Evolutionary conservation across 768 basidiomycete species (phyloP), one percentile per base, ranked within the genome.

Genomic region (Tulasnella calospora): DNA sequence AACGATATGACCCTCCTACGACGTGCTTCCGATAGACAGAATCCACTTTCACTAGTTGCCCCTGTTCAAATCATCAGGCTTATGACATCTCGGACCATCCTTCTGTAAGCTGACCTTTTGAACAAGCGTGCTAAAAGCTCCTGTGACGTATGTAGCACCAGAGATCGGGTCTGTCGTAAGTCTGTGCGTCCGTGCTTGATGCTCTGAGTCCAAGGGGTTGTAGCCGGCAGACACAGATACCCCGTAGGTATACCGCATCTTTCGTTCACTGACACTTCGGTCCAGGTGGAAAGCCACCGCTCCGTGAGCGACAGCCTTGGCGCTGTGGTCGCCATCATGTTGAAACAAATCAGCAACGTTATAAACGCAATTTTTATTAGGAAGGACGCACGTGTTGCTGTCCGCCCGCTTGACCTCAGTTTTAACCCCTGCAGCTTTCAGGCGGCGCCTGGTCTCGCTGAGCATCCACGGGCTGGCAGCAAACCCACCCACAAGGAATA

Each of bases 221-320:
- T 72, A 72, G 36, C 36, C 36, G 6, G 71, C 88, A 27, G 93
- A 85, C 82, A 90, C 93, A 83, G 94, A 92, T 67, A 94, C 92
- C n/a, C 93, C 93, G 82, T 94, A 94, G 89, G 93, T 90, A 82
- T 82, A 93, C 83, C 88, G 93, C 41, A 92, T 92, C 86, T 93
- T 89, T 67, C 93, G 89, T 33, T 93, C 92, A 7, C 91, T 92
- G 76, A 94, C 93, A 81, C 93, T 91, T 80, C 94, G 93, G 81
- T 94, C 93, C 80, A 91, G 92, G 83, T 93, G 93, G 84, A 94
- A 94, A 33, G 92, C 92, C 80, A 94, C 89, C 0, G 92, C 92
- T 35, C 93, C 93, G 80, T 94, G 92, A 40, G 93, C 92, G 9
- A 94, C 92, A 6, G 93, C 93, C 83, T 94, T 94, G 23, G 93